Base-by-base conservation (phyloP, 352 stramenopile species). In the Pythium insidiosum region DNA sequence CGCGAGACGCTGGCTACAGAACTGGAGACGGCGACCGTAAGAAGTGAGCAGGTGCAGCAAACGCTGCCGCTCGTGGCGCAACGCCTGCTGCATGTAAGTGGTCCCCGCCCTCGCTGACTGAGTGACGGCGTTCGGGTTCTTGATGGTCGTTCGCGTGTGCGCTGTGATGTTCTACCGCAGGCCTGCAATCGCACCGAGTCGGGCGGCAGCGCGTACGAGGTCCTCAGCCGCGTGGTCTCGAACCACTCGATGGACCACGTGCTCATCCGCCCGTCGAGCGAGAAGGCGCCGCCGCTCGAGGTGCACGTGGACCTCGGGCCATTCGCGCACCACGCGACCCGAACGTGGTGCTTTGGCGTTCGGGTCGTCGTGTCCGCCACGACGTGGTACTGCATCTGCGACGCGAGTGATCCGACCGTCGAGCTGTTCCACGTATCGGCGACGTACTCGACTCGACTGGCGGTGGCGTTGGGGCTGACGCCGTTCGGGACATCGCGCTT, bases 141-240 rank as follows among this genome's bases (percentile, higher is more conserved):
- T n/a, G n/a, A n/a, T n/a, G n/a, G n/a, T n/a, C n/a, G n/a, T n/a
- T n/a, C n/a, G n/a, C n/a, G n/a, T n/a, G n/a, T n/a, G n/a, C n/a
- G n/a, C n/a, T n/a, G n/a, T n/a, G n/a, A n/a, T n/a, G n/a, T n/a
- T n/a, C n/a, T n/a, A n/a, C n/a, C n/a, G n/a, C n/a, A 87, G 59
- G 67, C 77, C 2, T 83, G 73, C 60, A 91, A 91, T 41, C 75
- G 78, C 2, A 91, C 78, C 13, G 75, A 91, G 46, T 91, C 78
- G 0, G 75, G 78, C 10, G 78, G 78, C 7, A 63, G 54, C 16
- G 79, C 75, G 16, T 91, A 83, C 31, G 78, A 88, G 38, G 56
- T 87, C 16, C 54, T 91, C 26, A 63, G 66, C 13, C 66, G 66
- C 21, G 70, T 91, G 26, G 22, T 88, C 6, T 70, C 66, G 7